Conservation (phyloP, 192 early-diverging fungal genomes). For the Radiomyces spectabilis region DNA sequence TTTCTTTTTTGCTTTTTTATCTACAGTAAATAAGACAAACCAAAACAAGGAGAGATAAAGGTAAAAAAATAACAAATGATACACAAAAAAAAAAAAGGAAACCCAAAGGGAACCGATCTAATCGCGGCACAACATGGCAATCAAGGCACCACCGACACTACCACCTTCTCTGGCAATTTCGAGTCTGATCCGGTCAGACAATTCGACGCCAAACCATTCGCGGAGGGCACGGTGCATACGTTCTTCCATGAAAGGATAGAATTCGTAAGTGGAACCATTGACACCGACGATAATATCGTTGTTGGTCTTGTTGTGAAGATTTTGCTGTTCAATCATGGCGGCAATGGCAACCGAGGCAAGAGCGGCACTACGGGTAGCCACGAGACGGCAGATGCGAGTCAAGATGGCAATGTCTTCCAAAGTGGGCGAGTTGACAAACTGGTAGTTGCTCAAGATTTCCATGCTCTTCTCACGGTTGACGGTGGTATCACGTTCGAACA, state of each 20-base stretch:
- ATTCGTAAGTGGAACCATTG: conserved; percentile 87
- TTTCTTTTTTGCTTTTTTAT: not conserved
- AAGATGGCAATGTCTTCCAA: conserved; percentile 64
- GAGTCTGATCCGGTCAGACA: conserved; percentile 60
- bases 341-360: conserved; percentile 66
- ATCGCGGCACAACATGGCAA: conserved; percentile 41
- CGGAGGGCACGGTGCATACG: conserved; percentile 67
- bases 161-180: conserved; percentile 72
- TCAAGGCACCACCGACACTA: conserved; percentile 70
- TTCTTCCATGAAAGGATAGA: conserved; percentile 79
- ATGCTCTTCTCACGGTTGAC: conserved; percentile 56
- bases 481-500: conserved; percentile 40
- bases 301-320: conserved; percentile 10
- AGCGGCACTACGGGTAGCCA: conserved; percentile 77
- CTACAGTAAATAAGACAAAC: not conserved
- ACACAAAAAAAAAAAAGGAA: not conserved
- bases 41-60: not conserved
- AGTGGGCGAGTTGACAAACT: conserved; percentile 47
- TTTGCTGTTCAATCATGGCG: conserved; percentile 37
- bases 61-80: not conserved
- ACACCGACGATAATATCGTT: conserved; percentile 72
- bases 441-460: conserved; percentile 44
- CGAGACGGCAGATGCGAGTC: conserved; percentile 63
- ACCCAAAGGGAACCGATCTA: not conserved
- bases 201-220: conserved; percentile 68